These are phyloP conservation scores for Fusarium floridanum DNA, from an alignment of 2,329 filamentous ascomycete genomes.

Conservation along the genomic window DNA sequence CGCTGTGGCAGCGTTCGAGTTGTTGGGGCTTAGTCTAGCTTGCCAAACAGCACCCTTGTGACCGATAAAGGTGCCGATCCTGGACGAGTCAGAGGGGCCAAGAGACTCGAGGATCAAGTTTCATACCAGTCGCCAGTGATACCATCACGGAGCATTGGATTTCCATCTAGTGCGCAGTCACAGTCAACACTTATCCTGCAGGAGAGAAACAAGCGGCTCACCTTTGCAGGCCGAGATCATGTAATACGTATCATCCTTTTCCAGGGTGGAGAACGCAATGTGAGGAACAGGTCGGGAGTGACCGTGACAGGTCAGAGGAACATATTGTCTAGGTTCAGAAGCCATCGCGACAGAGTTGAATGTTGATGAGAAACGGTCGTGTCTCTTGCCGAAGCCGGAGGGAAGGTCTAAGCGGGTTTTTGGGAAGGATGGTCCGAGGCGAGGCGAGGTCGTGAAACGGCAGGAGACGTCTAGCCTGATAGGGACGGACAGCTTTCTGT, in stretches of 20 bases:
- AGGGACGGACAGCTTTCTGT: background rate
- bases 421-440: constrained; percentile 9
- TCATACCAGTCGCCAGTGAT: constrained; percentile 91
- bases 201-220: constrained; percentile 51
- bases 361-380: constrained; percentile 8
- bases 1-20: constrained; percentile 88
- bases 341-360: constrained; percentile 48
- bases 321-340: constrained; percentile 69
- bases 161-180: constrained; percentile 76
- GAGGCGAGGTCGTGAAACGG: constrained; percentile 7
- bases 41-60: constrained; percentile 99
- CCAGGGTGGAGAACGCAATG: constrained; percentile 86
- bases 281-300: constrained; percentile 94
- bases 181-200: constrained; percentile 23
- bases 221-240: constrained; percentile 95
- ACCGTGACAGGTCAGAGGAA: constrained; percentile 93
- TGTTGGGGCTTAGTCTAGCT: constrained; percentile 89
- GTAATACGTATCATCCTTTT: constrained; percentile 88
- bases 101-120: background rate
- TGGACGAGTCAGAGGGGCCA: constrained; percentile 53
- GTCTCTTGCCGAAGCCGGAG: background rate
- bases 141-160: constrained; percentile 97
- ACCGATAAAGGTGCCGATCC: constrained; percentile 97
- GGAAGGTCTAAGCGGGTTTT: constrained; percentile 11
- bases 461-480: constrained; percentile 6